Base-by-base conservation (phyloP, 2,329 filamentous ascomycete species). In the Lomentospora prolificans region DNA sequence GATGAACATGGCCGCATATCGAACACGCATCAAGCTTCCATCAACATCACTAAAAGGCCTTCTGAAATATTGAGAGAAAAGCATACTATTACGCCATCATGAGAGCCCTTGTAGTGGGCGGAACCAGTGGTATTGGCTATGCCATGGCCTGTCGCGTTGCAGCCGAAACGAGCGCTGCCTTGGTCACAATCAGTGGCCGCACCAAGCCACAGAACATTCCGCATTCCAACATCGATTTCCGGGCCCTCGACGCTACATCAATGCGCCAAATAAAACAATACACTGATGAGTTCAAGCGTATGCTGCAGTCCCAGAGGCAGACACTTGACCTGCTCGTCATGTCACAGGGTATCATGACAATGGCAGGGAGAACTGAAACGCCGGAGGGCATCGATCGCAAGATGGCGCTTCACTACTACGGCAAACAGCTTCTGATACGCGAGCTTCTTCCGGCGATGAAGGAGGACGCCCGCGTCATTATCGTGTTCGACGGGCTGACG, bases 401-500 rank as follows among this genome's bases (percentile, higher is more conserved):
- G 59, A 70, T 76, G 65, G 69, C 67, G 0, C 63, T 76, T n/a
- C 72, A 75, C 55, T 75, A 72, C 58, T 77, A 77, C 57, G 69
- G 72, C 14, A 69, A 67, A 10, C 72, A 75, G 58, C 67, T 73
- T 0, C 69, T 77, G 12, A 68, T 75, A 22, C 62, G 65, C 12
- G 70, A 73, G 36, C 64, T 77, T 3, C 58, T 69, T 0, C 72
- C 74, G 0, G 60, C 64, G 0, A 60, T 75, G n/a, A 66, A 61
- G 30, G 59, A 63, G 0, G 64, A 68, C n/a, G 65, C 70, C 4
- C 71, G 67, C 27, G 69, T 75, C 3, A 57, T 75, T 55, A 66
- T 71, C 3, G 69, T 77, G 1, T 61, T 72, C 0, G 68, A 70
- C 27, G 59, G 64, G 0, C 30, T 33, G 3, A 28, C 50, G 3